Evolutionary conservation across 257 asterid species (phyloP).

Genomic region (Coffea canephora): DNA sequence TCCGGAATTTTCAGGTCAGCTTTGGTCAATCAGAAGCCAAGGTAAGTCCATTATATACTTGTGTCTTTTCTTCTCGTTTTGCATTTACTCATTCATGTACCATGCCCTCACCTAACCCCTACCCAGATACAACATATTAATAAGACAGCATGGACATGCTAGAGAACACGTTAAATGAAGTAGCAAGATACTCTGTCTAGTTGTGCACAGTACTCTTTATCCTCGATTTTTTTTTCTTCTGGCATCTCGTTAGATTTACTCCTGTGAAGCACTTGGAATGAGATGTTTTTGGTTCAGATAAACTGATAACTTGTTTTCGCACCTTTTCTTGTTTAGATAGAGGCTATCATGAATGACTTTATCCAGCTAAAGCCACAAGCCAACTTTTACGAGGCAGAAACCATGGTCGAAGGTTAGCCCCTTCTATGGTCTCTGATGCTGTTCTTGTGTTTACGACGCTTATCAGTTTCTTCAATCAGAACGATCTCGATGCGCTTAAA

Average conservation of each 20-base stretch:
- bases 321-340: slow-evolving; percentile 54
- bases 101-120: neutral
- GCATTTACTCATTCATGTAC: neutral
- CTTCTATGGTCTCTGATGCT: slow-evolving; percentile 11
- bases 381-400: slow-evolving; percentile 72
- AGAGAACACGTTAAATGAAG: too few relatives aligned
- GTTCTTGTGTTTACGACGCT: neutral
- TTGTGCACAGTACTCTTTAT: neutral
- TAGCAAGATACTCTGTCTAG: neutral
- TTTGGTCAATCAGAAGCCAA: slow-evolving; percentile 94
- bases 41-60: slow-evolving; percentile 40
- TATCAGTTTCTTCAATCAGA: slow-evolving; percentile 7
- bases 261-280: slow-evolving; percentile 1
- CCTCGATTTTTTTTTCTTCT: neutral
- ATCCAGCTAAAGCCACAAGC: slow-evolving; percentile 79
- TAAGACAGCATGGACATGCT: too few relatives aligned
- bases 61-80: neutral
- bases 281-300: neutral
- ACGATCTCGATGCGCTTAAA: neutral
- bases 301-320: slow-evolving; percentile 9
- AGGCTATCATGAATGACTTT: slow-evolving; percentile 85
- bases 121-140: too few relatives aligned
- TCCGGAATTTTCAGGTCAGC: slow-evolving; percentile 59
- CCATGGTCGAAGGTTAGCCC: slow-evolving; percentile 87
- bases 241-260: neutral